Percentiles rank a stretch among this genome's conserved stretches.
Evolutionary conservation across 2,329 filamentous ascomycete genomes (phyloP).

Genomic region (Xylariaceae sp.): DNA sequence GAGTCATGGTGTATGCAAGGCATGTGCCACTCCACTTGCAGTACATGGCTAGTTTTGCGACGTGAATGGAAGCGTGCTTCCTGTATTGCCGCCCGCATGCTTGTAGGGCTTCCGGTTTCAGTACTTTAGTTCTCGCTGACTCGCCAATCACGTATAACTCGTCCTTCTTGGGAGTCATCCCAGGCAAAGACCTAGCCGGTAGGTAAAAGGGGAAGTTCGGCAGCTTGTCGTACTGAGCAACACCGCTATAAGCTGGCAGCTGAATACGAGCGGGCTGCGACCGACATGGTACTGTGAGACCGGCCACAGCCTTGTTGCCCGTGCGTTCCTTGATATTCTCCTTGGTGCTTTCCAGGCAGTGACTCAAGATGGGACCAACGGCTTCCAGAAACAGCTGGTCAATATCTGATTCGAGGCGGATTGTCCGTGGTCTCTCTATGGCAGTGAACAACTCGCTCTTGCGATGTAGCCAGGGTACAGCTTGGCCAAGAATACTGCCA

Average conservation of each 20-base stretch:
- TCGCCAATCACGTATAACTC: not conserved
- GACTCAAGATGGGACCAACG: not conserved
- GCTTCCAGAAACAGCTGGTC: not conserved
- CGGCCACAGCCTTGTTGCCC: not conserved
- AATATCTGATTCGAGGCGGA: not conserved
- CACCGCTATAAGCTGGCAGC: not conserved
- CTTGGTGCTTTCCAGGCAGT: not conserved
- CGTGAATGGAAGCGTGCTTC: not conserved
- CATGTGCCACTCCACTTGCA: not conserved
- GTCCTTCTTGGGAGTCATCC: not conserved
- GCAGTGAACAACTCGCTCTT: not conserved
- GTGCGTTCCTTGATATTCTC: not conserved
- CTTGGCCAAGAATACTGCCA: not conserved
- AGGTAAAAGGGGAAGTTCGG: not conserved
- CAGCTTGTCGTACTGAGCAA: not conserved
- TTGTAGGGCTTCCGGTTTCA: not conserved
- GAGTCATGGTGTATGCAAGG: not conserved
- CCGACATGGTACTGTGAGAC: too few species aligned
- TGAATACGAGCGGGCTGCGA: too few species aligned
- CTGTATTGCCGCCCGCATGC: not conserved
- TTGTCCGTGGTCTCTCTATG: too few species aligned
- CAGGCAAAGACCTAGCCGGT: not conserved
- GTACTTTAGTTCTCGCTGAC: not conserved
- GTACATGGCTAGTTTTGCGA: not conserved
- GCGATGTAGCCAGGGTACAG: not conserved